Evolutionary conservation across 306 rosid genomes (phyloP), one percentile per base, ranked within the genome.

Genomic region (Bauhinia variegata): DNA sequence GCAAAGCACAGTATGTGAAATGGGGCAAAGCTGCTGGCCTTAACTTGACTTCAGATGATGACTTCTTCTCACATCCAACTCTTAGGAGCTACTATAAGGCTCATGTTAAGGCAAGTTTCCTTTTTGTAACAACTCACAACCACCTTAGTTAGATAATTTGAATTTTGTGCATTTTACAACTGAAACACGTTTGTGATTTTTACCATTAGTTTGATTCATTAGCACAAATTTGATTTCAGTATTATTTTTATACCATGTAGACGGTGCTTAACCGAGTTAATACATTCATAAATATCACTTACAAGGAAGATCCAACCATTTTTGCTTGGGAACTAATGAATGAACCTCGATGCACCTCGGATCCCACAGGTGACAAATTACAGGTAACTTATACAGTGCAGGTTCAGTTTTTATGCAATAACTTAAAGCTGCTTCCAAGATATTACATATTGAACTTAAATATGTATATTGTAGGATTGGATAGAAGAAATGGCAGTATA

Each of bases 261-360:
- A 85, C 87, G 4, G 95, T 93, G 75, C 89, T 93, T 31, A 85
- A 93, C 55, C 87, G 99, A 75, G 89, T 85, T 32, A 93, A 93
- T 56, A 83, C 95, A 32, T 19, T 83, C 71, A 89, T 89, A 47
- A 90, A 88, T 51, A 76, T 86, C 67, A 86, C 95, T n/a, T 93
- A 93, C 82, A 93, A 93, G 81, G 87, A 90, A 19, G 99, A 93
- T 65, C 95, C 96, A 37, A 88, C 99, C 15, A 84, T 93, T 73
- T 88, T 93, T 31, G 91, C 96, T 67, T 93, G 99, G 99, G 99
- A 93, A 61, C 83, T 93, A 52, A 90, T 90, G 91, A 93, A 93
- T 17, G 99, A 90, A 64, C 96, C 99, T 73, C 85, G 96, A 47
- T 93, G 99, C 86, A 78, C 75, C 62, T 86, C 96, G 10, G 99